Evolutionary conservation across 1,139 yeast genomes (phyloP), one percentile per base, ranked within the genome.

Genomic region (Saccharomyces hybrid): DNA sequence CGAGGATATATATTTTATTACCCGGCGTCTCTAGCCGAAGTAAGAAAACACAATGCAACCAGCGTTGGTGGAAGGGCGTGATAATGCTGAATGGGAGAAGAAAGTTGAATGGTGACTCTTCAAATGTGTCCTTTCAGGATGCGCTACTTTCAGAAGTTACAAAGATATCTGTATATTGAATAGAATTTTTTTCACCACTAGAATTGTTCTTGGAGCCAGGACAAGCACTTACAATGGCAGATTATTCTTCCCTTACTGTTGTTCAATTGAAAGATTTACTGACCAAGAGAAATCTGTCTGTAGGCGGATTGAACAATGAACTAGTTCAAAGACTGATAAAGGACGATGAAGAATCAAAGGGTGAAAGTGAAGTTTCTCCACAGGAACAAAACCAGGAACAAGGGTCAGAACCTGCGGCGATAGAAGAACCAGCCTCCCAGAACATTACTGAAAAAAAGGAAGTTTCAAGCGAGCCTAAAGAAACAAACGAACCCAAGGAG

Each of bases 271-370:
- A 88, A 70, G 97, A 87, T 60, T 64, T 82, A 54, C 79, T 93
- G 64, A 84, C 86, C 64, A 73, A 77, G 48, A 82, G 84, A 61
- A 87, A 85, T 1, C 78, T 93, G 55, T 70, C 95, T 3, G 75
- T 79, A 6, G 82, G 84, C 48, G 99, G 99, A 27, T 84, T 89
- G 64, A 93, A 91, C 72, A 84, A 86, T 47, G 97, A 89, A 56
- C 78, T 91, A 62, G 78, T 91, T 53, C 81, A 82, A 47, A 81
- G 97, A 61, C 78, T 91, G 58, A 73, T 70, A 53, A 83, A 78
- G 28, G 52, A 57, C 52, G 70, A 62, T 52, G 44, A 38, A 19
- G 66, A 55, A 53, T 61, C 48, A 31, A 51, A 41, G 14, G 64
- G 62, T 50, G 73, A 66, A 25, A 58, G 51, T 14, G 68, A 53